Percentiles rank a stretch among this genome's conserved stretches.
Conservation (phyloP, 371 early-diverging fungal genomes). For the Lichtheimia corymbifera region DNA sequence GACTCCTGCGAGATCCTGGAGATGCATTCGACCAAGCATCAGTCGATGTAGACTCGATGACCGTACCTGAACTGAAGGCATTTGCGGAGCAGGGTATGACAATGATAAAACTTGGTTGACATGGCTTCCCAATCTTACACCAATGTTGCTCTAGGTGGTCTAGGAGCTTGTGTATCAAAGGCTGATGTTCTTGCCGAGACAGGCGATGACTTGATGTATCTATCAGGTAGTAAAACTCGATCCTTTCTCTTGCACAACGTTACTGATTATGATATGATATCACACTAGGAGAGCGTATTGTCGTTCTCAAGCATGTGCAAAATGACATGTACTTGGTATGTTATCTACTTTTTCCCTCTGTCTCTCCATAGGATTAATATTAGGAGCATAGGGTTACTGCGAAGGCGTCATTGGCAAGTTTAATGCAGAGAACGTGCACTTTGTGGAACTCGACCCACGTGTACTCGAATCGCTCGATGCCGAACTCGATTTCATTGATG, state of each 20-base stretch:
- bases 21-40: slow-evolving; percentile 25
- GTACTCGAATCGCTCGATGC: slow-evolving; percentile 50
- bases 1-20: slow-evolving; percentile 35
- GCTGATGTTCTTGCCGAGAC: slow-evolving; percentile 53
- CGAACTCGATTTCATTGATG: slow-evolving; percentile 28
- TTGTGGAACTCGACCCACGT: slow-evolving; percentile 55
- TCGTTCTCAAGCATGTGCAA: slow-evolving; percentile 44
- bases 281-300: slow-evolving; percentile 43
- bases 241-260: not conserved
- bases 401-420: slow-evolving; percentile 62
- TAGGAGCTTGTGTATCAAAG: slow-evolving; percentile 54
- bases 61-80: slow-evolving; percentile 30
- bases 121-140: too few species aligned
- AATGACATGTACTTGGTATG: slow-evolving; percentile 47
- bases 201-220: slow-evolving; percentile 57
- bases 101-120: too few species aligned
- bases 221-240: slow-evolving; percentile 39
- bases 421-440: slow-evolving; percentile 58
- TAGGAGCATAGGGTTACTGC: slow-evolving; percentile 49
- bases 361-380: not conserved
- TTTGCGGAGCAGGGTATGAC: slow-evolving; percentile 46
- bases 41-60: slow-evolving; percentile 40
- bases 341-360: not conserved
- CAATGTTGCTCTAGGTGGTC: slow-evolving; percentile 28
- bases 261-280: not conserved